Conservation (phyloP, 2,329 filamentous ascomycete genomes). For the Dothiorella sarmentorum region DNA sequence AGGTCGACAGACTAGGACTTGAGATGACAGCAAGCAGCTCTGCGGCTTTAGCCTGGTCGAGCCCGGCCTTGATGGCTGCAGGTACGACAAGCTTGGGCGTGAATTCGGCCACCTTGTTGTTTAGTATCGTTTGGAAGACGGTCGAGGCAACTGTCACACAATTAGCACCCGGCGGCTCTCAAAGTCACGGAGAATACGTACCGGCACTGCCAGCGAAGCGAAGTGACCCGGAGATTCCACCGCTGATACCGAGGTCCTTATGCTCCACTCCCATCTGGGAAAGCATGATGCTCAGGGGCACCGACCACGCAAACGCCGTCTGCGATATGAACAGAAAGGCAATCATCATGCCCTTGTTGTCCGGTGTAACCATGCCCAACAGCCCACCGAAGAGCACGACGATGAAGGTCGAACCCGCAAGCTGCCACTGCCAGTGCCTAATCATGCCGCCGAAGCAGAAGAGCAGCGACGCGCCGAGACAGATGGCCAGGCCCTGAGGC, state of each 20-base stretch:
- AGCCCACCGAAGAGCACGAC: conserved; percentile 50
- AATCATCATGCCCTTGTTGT: conserved; percentile 46
- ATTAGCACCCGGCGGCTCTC: no score
- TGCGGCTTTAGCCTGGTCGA: conserved; percentile 9
- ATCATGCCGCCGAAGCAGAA: conserved; percentile 43
- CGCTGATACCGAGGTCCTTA: conserved; percentile 45
- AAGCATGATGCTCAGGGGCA: conserved; percentile 48
- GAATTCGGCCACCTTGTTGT: conserved; percentile 29
- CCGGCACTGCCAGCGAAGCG: conserved; percentile 26
- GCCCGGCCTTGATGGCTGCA: conserved; percentile 24
- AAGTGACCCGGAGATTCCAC: conserved; percentile 32
- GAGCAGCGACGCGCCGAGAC: conserved; percentile 42
- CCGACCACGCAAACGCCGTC: conserved; percentile 47
- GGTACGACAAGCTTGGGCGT: conserved; percentile 23
- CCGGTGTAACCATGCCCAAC: conserved; percentile 43
- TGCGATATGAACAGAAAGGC: conserved; percentile 48
- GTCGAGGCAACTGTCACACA: conserved; percentile 24
- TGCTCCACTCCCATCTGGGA: conserved; percentile 51
- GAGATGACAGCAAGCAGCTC: neutral
- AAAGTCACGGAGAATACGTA: neutral
- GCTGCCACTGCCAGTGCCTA: conserved; percentile 47
- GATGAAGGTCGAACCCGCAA: conserved; percentile 42
- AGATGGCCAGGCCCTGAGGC: conserved; percentile 46
- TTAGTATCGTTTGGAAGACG: conserved; percentile 42
- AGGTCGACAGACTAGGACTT: neutral